Conservation (phyloP, 129 eudicot species). For the Pittosporum tobira region DNA sequence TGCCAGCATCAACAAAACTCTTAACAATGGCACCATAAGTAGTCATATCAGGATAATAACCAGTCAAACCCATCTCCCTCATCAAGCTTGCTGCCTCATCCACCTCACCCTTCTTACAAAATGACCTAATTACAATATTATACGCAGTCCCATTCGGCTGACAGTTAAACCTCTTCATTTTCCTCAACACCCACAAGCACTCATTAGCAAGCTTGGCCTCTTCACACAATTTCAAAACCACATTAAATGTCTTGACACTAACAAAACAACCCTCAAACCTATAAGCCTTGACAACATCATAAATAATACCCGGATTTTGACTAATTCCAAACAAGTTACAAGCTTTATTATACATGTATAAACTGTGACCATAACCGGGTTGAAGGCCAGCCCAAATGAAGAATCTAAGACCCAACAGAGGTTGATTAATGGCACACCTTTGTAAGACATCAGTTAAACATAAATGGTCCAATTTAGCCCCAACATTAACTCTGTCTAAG, state of each 20-base stretch:
- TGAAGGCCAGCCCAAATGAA: slow-evolving; percentile 80
- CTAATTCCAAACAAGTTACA: slow-evolving; percentile 36
- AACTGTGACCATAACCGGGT: slow-evolving; percentile 41
- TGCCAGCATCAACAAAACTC: slow-evolving; percentile 60
- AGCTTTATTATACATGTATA: slow-evolving; percentile 52
- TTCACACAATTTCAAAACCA: slow-evolving; percentile 53
- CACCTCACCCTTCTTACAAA: slow-evolving; percentile 40
- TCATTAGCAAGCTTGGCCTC: slow-evolving; percentile 50
- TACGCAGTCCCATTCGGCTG: slow-evolving; percentile 53
- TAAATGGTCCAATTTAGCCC: slow-evolving; percentile 34
- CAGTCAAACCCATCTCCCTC: slow-evolving; percentile 52
- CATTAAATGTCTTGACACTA: slow-evolving; percentile 47
- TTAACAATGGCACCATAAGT: slow-evolving; percentile 57
- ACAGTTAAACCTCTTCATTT: slow-evolving; percentile 52
- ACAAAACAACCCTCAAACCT: slow-evolving; percentile 25
- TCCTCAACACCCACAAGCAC: slow-evolving; percentile 70
- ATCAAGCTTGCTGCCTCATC: slow-evolving; percentile 44
- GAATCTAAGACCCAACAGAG: slow-evolving; percentile 57
- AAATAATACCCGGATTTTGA: slow-evolving; percentile 35
- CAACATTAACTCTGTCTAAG: slow-evolving; percentile 31
- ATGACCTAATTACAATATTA: slow-evolving; percentile 48
- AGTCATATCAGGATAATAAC: slow-evolving; percentile 62
- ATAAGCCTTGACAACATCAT: slow-evolving; percentile 45
- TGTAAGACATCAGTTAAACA: slow-evolving; percentile 40
- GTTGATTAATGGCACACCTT: slow-evolving; percentile 34